phyloP scores from a whole-genome alignment of 1,284 basidiomycete species.

The Macrocybe sp. region DNA sequence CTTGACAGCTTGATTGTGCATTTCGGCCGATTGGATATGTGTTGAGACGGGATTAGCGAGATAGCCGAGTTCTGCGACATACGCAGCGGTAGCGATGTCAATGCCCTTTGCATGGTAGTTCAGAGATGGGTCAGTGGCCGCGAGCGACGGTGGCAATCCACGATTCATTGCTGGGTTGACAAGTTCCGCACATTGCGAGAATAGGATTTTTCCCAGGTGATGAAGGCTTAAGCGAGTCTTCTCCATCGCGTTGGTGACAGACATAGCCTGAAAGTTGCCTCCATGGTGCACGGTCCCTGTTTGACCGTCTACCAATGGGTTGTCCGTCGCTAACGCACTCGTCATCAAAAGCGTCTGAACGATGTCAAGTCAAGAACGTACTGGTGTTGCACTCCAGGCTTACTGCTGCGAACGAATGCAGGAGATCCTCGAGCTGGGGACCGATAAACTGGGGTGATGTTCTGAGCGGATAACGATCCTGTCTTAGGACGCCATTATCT shows the following conservation, averaged over 20 bases:
- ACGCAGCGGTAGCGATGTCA: slow-evolving; percentile 78
- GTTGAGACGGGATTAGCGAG: slow-evolving; percentile 81
- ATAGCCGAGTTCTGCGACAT: slow-evolving; percentile 74
- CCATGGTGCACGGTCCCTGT: slow-evolving; percentile 68
- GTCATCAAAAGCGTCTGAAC: not conserved
- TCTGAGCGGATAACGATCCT: slow-evolving; percentile 78
- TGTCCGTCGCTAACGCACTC: slow-evolving; percentile 52
- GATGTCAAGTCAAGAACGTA: slow-evolving; percentile 32
- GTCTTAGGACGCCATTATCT: slow-evolving; percentile 53
- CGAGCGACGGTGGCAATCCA: slow-evolving; percentile 71
- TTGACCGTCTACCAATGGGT: slow-evolving; percentile 66
- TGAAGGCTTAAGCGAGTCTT: slow-evolving; percentile 77
- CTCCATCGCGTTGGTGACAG: slow-evolving; percentile 82
- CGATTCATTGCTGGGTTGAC: slow-evolving; percentile 77
- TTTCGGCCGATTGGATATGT: slow-evolving; percentile 78
- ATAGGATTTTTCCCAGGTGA: slow-evolving; percentile 77
- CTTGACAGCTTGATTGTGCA: slow-evolving; percentile 86
- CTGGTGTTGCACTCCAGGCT: slow-evolving; percentile 83
- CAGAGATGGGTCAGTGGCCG: slow-evolving; percentile 73
- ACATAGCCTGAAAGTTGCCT: slow-evolving; percentile 84
- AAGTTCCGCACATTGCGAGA: slow-evolving; percentile 78
- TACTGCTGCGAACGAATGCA: slow-evolving; percentile 58
- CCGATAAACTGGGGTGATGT: slow-evolving; percentile 82
- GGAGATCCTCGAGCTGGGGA: slow-evolving; percentile 76
- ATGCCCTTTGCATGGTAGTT: slow-evolving; percentile 82